These are phyloP conservation scores for Ganoderma meredithae DNA, from an alignment of 1,284 basidiomycete genomes.

Conservation along the genomic window DNA sequence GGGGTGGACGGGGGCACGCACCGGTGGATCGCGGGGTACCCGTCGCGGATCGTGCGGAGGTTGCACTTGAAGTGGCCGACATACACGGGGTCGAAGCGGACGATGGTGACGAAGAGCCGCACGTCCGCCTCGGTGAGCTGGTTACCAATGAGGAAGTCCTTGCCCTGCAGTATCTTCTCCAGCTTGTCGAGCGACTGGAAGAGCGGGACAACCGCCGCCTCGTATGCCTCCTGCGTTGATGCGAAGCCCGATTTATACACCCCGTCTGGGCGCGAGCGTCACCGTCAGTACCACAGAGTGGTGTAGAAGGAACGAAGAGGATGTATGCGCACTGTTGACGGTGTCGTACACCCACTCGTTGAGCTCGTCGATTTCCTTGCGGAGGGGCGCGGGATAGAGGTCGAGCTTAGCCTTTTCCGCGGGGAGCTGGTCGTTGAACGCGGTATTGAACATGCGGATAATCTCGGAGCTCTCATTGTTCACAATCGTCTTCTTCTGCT, in stretches of 20 bases:
- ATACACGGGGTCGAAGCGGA: conserved; percentile 89
- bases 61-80: conserved; percentile 96
- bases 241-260: conserved; percentile 95
- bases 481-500: conserved; percentile 88
- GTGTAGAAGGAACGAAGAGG: not conserved
- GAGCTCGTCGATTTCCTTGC: conserved; percentile 81
- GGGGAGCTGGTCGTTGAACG: conserved; percentile 81
- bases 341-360: conserved; percentile 89
- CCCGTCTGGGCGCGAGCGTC: conserved; percentile 58
- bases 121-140: conserved; percentile 92
- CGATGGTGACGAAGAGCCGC: conserved; percentile 90
- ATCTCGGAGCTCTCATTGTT: conserved; percentile 97
- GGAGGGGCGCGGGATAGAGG: conserved; percentile 33
- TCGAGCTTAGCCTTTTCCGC: conserved; percentile 61
- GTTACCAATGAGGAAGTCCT: conserved; percentile 85
- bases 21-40: conserved; percentile 85
- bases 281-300: too few species aligned
- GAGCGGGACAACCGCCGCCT: conserved; percentile 72
- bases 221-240: conserved; percentile 83
- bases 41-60: conserved; percentile 76
- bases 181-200: conserved; percentile 84
- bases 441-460: conserved; percentile 90
- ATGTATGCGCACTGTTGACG: conserved; percentile 72
- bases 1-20: conserved; percentile 40
- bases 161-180: conserved; percentile 79